Conservation (phyloP, 2,329 filamentous ascomycete genomes). For the Pyrenophora graminea region DNA sequence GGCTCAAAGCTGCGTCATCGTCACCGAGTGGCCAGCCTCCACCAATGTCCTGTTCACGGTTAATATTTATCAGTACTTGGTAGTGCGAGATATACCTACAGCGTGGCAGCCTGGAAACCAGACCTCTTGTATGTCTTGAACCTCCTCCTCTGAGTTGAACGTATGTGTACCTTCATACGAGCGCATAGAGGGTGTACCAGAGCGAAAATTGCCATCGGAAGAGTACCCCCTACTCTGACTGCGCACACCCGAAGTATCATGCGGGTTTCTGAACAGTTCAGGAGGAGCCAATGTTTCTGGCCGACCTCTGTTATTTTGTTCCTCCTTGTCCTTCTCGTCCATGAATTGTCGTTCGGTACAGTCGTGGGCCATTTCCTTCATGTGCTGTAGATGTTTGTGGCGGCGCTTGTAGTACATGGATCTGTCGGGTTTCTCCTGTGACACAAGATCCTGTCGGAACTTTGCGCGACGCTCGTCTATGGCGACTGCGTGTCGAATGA, state of each 20-base stretch:
- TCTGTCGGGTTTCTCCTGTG: constrained; percentile 46
- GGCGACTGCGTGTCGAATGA: constrained; percentile 70
- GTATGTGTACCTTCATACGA: constrained; percentile 33
- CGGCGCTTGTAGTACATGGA: constrained; percentile 35
- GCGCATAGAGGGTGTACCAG: constrained; percentile 37
- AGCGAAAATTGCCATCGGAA: constrained; percentile 6
- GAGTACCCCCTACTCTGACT: constrained; percentile 39
- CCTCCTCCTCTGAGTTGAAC: constrained; percentile 39
- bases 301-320: constrained; percentile 21
- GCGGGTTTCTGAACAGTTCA: constrained; percentile 36
- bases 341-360: constrained; percentile 15
- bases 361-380: constrained; percentile 15
- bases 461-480: constrained; percentile 74
- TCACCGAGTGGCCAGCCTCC: constrained; percentile 69
- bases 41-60: constrained; percentile 63
- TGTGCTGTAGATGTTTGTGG: constrained; percentile 28
- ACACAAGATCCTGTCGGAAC: constrained; percentile 71
- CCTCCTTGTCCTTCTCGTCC: constrained; percentile 15
- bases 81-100: constrained; percentile 24
- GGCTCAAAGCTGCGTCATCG: constrained; percentile 65
- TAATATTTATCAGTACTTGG: constrained; percentile 2
- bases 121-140: constrained; percentile 77
- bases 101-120: constrained; percentile 82
- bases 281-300: constrained; percentile 36
- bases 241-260: constrained; percentile 42